Evolutionary conservation across 495 filamentous ascomycete species (phyloP).

Genomic region (Penicillium mononematosum): DNA sequence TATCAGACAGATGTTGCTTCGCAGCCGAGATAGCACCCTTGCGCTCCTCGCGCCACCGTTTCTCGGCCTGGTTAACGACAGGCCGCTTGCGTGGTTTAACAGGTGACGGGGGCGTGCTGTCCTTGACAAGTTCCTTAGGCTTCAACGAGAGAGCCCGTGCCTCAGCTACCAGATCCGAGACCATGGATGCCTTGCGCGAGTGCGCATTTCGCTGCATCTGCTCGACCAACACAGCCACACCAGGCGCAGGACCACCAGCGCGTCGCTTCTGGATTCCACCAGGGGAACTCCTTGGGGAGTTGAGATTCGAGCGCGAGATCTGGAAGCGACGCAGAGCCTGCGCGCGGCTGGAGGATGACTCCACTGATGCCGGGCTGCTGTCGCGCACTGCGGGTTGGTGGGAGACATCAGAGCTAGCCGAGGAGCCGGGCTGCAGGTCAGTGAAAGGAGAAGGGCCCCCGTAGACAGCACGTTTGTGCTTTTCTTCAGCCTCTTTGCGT

Average conservation of each 20-base stretch:
- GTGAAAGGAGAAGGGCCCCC: slow-evolving; percentile 17
- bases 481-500: slow-evolving; percentile 35
- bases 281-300: slow-evolving; percentile 22
- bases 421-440: neutral
- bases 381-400: neutral
- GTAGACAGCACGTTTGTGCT: slow-evolving; percentile 28
- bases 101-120: neutral
- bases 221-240: slow-evolving; percentile 45
- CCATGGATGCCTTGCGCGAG: slow-evolving; percentile 42
- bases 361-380: slow-evolving; percentile 4
- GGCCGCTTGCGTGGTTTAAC: slow-evolving; percentile 40
- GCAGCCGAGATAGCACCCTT: slow-evolving; percentile 40
- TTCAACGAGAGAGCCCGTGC: slow-evolving; percentile 11
- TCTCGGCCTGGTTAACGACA: slow-evolving; percentile 46
- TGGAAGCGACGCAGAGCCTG: slow-evolving; percentile 43
- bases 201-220: slow-evolving; percentile 40
- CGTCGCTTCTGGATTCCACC: slow-evolving; percentile 45
- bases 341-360: slow-evolving; percentile 20
- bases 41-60: slow-evolving; percentile 42
- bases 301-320: slow-evolving; percentile 37
- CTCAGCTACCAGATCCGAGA: slow-evolving; percentile 34
- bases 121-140: slow-evolving; percentile 1
- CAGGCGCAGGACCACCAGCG: slow-evolving; percentile 25
- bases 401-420: neutral
- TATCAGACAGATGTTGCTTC: slow-evolving; percentile 39